Base-by-base conservation (phyloP, 345 rosid genomes). In the Erodium maritimum region DNA sequence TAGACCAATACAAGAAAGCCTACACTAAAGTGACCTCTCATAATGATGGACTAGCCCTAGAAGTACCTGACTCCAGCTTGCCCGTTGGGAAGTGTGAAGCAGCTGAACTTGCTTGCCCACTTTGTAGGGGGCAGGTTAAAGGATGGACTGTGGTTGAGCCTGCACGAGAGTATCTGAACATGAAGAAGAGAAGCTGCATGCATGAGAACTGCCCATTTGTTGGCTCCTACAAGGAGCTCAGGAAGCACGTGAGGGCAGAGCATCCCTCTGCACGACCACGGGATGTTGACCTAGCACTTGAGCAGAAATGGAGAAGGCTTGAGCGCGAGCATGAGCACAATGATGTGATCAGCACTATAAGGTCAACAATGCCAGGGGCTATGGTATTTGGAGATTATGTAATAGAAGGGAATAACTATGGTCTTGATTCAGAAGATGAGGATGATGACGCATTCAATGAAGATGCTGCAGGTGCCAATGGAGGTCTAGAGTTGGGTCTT, bases 121-220 rank as follows among this genome's bases (percentile, higher is more conserved):
- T 91, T 52, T 91, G 96, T 73, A 77, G 98, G 71, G 98, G 98
- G 45, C 86, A 86, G 76, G 93, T 88, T 71, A 88, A 88, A 81
- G 98, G 98, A 10, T 91, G 96, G 95, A 91, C 95, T 23, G 91
- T 88, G 51, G 95, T 91, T 29, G 87, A 88, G 71, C 84, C 93
- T 58, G 98, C 96, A 0, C 74, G 96, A 22, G 79, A 82, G 48
- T 84, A 59, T 75, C 64, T 91, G 50, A 88, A 91, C 75, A 68
- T 79, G 0, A 86, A 91, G 75, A 77, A 57, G 76, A 81, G 98
- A 69, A 86, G 70, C 68, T 91, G 98, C 71, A 91, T 91, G 98
- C 96, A 91, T 77, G 96, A 91, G 59, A 67, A 77, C 48, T 91
- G 98, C 65, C 64, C 80, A 20, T 91, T 81, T 53, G 61, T 76